phyloP scores from a whole-genome alignment of 495 filamentous ascomycete genomes.

The Tuber calosporum region DNA sequence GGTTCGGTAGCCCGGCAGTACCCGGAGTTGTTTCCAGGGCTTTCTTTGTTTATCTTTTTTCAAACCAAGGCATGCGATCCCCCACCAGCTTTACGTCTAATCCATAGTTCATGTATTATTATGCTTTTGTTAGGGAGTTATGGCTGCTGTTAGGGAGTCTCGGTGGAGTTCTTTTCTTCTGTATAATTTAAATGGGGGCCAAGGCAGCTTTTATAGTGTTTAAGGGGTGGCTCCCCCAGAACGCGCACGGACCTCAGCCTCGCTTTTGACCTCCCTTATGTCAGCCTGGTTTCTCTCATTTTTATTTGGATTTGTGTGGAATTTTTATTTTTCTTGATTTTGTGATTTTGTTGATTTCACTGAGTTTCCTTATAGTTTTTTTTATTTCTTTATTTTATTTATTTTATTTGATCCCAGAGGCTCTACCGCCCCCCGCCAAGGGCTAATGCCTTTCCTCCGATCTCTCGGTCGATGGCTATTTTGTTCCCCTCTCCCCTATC shows the following conservation, averaged over 20 bases:
- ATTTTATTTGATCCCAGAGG: not conserved
- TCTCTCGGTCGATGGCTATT: not conserved
- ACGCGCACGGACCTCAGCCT: conserved; percentile 32
- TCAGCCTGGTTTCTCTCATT: conserved; percentile 17
- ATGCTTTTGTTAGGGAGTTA: conserved; percentile 14
- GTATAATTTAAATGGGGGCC: conserved; percentile 34
- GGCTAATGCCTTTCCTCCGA: not conserved
- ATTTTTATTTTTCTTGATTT: conserved; percentile 16
- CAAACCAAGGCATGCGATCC: conserved; percentile 24
- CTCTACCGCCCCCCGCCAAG: not conserved
- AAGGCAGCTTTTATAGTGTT: conserved; percentile 38
- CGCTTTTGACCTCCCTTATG: conserved; percentile 11
- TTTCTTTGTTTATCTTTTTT: conserved; percentile 11
- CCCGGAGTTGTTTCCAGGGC: not conserved
- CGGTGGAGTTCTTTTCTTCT: conserved; percentile 22
- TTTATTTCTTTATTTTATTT: not conserved
- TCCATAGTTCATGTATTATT: conserved; percentile 6
- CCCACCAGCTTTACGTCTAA: conserved; percentile 6
- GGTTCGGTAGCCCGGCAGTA: not conserved
- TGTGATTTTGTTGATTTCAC: conserved; percentile 12
- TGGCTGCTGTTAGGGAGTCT: conserved; percentile 20
- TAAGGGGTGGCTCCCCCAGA: conserved; percentile 20
- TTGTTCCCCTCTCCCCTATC: conserved; percentile 7
- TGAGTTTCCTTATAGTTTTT: not conserved
- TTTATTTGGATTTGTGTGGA: conserved; percentile 15